phyloP scores from a whole-genome alignment of 2,329 filamentous ascomycete species.

The Fusarium bulbicola region DNA sequence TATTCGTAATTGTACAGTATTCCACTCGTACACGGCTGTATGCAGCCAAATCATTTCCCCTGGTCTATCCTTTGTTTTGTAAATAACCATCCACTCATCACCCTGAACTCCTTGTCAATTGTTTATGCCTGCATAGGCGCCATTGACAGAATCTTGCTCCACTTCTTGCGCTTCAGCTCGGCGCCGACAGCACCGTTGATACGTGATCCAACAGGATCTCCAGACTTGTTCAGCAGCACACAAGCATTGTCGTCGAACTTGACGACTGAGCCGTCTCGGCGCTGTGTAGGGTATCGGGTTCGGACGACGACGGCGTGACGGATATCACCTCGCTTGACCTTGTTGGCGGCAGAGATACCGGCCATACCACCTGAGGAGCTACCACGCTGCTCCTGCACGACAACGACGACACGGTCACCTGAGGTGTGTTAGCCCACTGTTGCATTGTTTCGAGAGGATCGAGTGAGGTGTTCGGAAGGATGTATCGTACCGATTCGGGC shows the following conservation, averaged over 20 bases:
- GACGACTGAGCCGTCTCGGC: conserved; percentile 88
- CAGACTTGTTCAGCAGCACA: conserved; percentile 95
- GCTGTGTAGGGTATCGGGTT: conserved; percentile 85
- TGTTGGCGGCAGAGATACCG: conserved; percentile 79
- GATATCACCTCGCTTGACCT: conserved; percentile 96
- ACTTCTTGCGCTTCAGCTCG: conserved; percentile 90
- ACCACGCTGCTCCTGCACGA: conserved; percentile 95
- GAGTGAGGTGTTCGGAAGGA: background rate
- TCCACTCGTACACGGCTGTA: conserved; percentile 39
- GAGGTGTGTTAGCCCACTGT: conserved; percentile 12
- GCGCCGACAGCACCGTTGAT: conserved; percentile 91
- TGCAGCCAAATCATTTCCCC: background rate
- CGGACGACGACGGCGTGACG: conserved; percentile 95
- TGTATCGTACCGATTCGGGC: conserved; percentile 81
- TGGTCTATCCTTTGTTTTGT: conserved; percentile 27
- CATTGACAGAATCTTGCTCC: conserved; percentile 98
- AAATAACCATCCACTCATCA: conserved; percentile 8
- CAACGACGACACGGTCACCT: conserved; percentile 97
- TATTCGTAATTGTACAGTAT: conserved; percentile 47
- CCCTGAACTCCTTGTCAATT: background rate
- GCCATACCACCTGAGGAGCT: conserved; percentile 76
- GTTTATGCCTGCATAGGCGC: conserved; percentile 74
- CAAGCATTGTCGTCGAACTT: conserved; percentile 98
- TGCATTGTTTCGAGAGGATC: background rate
- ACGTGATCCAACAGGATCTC: conserved; percentile 92